Evolutionary conservation across 1,284 basidiomycete genomes (phyloP).

Genomic region (Anthracocystis panici-leucophaei): DNA sequence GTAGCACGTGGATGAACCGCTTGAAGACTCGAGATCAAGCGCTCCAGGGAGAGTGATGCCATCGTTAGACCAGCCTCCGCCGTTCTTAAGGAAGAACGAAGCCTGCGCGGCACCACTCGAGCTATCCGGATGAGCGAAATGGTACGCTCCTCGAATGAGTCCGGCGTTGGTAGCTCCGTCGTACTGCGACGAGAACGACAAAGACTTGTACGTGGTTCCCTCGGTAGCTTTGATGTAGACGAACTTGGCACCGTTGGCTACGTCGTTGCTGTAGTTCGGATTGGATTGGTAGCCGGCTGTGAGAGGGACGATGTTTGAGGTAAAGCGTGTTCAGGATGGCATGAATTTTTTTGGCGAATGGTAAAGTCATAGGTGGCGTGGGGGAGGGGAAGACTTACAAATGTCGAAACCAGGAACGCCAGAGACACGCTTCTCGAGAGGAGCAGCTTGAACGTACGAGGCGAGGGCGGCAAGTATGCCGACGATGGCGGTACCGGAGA

Average conservation of each 20-base stretch:
- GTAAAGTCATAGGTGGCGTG: no score
- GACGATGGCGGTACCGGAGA: conserved; percentile 18
- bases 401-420: conserved; percentile 71
- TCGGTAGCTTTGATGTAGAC: conserved; percentile 81
- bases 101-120: conserved; percentile 76
- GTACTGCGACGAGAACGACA: conserved; percentile 74
- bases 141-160: conserved; percentile 76
- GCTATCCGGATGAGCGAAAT: conserved; percentile 73
- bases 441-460: conserved; percentile 12
- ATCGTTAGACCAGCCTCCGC: conserved; percentile 71
- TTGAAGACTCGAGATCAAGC: conserved; percentile 40
- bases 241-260: conserved; percentile 75
- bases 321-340: no score
- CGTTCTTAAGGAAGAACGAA: conserved; percentile 75
- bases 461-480: conserved; percentile 17
- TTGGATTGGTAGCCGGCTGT: conserved; percentile 72
- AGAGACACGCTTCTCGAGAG: conserved; percentile 47
- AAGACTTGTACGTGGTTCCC: conserved; percentile 73
- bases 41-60: conserved; percentile 61
- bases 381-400: conserved; percentile 65
- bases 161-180: conserved; percentile 74
- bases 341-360: no score
- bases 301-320: not conserved
- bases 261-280: conserved; percentile 75
- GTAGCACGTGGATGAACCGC: conserved; percentile 72